Evolutionary conservation across 306 rosid species (phyloP).

Genomic region (Boehmeria nivea): DNA sequence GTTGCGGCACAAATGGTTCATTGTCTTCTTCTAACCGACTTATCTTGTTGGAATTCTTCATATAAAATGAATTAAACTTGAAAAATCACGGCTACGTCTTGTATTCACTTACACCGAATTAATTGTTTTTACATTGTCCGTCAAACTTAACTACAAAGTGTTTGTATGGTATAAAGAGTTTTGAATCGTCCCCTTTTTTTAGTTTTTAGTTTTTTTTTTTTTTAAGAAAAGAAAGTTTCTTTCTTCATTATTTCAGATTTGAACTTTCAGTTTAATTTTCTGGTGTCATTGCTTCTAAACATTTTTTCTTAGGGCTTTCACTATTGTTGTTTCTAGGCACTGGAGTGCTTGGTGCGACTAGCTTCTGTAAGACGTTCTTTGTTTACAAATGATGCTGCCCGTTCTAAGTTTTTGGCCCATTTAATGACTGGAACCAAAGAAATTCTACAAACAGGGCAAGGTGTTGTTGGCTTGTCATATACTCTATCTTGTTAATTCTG

Average conservation of each 20-base stretch:
- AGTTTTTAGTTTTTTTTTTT: not conserved
- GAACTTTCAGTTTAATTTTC: slow-evolving; percentile 25
- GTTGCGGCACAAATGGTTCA: no score
- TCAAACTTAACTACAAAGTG: no score
- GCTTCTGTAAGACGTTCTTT: slow-evolving; percentile 98
- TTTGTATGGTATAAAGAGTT: no score
- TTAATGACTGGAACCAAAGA: slow-evolving; percentile 99
- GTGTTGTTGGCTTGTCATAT: slow-evolving; percentile 47
- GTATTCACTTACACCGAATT: no score
- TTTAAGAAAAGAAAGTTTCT: not conserved
- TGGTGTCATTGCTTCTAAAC: slow-evolving; percentile 23
- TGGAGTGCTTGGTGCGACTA: slow-evolving; percentile 99
- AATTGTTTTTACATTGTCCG: no score
- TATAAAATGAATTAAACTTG: no score
- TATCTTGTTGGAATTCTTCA: no score
- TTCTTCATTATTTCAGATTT: slow-evolving; percentile 11
- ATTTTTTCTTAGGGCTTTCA: slow-evolving; percentile 30
- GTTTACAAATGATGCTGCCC: slow-evolving; percentile 94
- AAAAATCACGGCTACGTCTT: no score
- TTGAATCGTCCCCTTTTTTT: no score
- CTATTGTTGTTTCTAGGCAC: slow-evolving; percentile 70
- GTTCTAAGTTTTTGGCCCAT: slow-evolving; percentile 97
- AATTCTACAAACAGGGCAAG: slow-evolving; percentile 98
- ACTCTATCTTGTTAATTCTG: slow-evolving; percentile 18
- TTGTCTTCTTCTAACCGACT: no score